A percentile compares a stretch with the other conserved stretches of the same genome.
These are phyloP conservation scores for Lentinula aciculospora DNA, from an alignment of 768 basidiomycete genomes.

Conservation along the genomic window DNA sequence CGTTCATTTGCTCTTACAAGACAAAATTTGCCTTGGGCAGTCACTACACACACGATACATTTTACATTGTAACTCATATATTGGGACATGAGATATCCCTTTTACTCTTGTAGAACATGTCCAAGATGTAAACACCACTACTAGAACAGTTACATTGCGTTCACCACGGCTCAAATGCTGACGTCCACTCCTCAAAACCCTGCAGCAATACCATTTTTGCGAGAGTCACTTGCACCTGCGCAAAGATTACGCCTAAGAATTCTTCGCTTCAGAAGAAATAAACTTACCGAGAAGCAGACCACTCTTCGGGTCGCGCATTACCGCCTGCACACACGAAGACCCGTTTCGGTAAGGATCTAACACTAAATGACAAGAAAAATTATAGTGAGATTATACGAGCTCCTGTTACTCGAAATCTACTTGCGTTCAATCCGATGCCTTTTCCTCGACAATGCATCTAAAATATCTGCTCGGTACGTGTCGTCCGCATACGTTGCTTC, in stretches of 20 bases:
- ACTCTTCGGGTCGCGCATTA: conserved; percentile 24
- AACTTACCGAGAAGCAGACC: conserved; percentile 41
- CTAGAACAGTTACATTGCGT: too few species aligned
- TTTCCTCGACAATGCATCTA: conserved; percentile 47
- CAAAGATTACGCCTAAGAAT: neutral
- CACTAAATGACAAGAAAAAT: conserved; percentile 17
- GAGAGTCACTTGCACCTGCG: conserved; percentile 61
- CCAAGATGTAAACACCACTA: too few species aligned
- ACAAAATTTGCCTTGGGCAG: too few species aligned
- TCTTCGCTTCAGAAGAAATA: neutral
- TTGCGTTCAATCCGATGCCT: conserved; percentile 73
- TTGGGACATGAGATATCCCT: too few species aligned
- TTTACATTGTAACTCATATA: too few species aligned
- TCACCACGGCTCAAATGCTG: too few species aligned
- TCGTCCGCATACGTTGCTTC: conserved; percentile 52
- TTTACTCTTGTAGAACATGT: too few species aligned
- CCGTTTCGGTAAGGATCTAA: conserved; percentile 44
- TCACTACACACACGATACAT: too few species aligned
- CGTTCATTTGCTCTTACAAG: too few species aligned
- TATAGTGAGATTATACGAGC: neutral
- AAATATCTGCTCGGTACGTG: conserved; percentile 48
- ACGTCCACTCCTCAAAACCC: too few species aligned
- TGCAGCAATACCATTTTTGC: conserved; percentile 49
- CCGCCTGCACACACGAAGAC: conserved; percentile 43
- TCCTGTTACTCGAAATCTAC: conserved; percentile 13